Evolutionary conservation across 2,329 filamentous ascomycete species (phyloP).

Genomic region (Fusarium concolor): DNA sequence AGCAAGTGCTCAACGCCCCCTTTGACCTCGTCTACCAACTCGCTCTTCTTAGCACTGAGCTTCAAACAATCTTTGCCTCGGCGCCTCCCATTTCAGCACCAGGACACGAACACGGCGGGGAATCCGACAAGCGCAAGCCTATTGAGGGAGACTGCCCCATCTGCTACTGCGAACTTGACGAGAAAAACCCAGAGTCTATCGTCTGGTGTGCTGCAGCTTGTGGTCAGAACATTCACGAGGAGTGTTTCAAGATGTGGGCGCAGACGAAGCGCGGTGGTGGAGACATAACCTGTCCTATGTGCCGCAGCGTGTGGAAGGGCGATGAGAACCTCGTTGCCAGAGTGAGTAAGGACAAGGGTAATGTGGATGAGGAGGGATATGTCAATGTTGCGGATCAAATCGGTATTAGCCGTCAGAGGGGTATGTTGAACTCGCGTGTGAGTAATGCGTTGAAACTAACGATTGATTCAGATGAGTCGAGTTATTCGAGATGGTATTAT

Average conservation of each 20-base stretch:
- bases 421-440: constrained; percentile 48
- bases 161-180: constrained; percentile 63
- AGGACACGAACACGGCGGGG: constrained; percentile 35
- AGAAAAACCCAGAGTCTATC: constrained; percentile 50
- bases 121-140: constrained; percentile 57
- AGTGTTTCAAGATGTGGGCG: constrained; percentile 67
- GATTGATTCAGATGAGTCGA: constrained; percentile 10
- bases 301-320: constrained; percentile 67
- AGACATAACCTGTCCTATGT: constrained; percentile 69
- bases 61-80: constrained; percentile 66
- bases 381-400: constrained; percentile 71
- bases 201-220: constrained; percentile 66
- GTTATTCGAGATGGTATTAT: constrained; percentile 25
- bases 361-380: constrained; percentile 68
- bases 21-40: constrained; percentile 70
- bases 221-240: constrained; percentile 66
- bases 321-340: constrained; percentile 56
- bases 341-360: constrained; percentile 56
- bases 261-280: constrained; percentile 54
- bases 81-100: constrained; percentile 63
- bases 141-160: constrained; percentile 68
- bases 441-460: constrained; percentile 15
- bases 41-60: constrained; percentile 68
- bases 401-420: constrained; percentile 66
- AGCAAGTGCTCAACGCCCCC: constrained; percentile 68